phyloP scores from a whole-genome alignment of 2,329 filamentous ascomycete genomes.

The Aspergillus hiratsukae region DNA sequence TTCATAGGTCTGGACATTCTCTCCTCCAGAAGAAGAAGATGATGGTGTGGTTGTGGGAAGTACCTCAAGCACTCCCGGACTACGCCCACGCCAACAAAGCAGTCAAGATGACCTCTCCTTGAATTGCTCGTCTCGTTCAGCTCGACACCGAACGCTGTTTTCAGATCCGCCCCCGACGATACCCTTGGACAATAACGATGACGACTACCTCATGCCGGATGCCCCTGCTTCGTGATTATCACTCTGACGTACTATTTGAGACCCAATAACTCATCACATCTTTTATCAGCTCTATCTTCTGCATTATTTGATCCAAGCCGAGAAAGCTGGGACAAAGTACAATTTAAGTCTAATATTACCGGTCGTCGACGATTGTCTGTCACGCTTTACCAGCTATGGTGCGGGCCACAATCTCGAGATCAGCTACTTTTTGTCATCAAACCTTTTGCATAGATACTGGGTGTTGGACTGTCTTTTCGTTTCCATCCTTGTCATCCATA shows the following conservation, averaged over 20 bases:
- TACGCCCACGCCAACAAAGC: conserved; percentile 17
- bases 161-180: conserved; percentile 29
- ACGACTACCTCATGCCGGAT: conserved; percentile 34
- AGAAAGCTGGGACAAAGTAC: neutral
- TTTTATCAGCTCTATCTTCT: conserved; percentile 1
- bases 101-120: conserved; percentile 9
- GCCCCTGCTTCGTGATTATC: conserved; percentile 18
- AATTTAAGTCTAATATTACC: neutral
- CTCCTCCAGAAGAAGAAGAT: conserved; percentile 50
- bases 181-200: conserved; percentile 20
- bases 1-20: conserved; percentile 84
- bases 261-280: conserved; percentile 11
- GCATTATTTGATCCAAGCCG: neutral
- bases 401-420: neutral
- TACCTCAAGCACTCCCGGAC: conserved; percentile 29
- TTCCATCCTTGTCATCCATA: neutral
- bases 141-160: conserved; percentile 22
- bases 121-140: neutral
- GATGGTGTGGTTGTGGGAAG: conserved; percentile 26
- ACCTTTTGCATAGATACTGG: neutral
- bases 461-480: neutral
- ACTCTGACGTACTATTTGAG: conserved; percentile 1
- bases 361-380: too few species aligned
- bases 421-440: neutral
- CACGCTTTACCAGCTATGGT: neutral